phyloP scores from a whole-genome alignment of 2,329 filamentous ascomycete species.

The Arthrobotrys entomopaga region DNA sequence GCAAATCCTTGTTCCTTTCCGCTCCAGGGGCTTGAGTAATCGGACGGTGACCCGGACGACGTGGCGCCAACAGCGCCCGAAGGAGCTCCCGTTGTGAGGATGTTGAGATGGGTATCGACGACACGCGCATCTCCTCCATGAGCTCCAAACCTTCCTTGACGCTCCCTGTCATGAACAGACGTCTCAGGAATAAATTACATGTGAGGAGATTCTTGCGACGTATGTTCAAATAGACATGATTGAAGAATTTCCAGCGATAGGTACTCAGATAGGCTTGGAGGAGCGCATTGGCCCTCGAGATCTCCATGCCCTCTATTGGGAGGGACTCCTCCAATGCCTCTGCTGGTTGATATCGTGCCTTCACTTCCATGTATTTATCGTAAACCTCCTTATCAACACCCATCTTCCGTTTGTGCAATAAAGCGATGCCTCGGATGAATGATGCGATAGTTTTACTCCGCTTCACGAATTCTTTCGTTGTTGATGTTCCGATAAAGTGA shows the following conservation, averaged over 20 bases:
- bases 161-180: constrained; percentile 44
- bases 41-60: constrained; percentile 51
- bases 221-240: constrained; percentile 52
- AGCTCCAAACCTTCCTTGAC: constrained; percentile 52
- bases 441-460: constrained; percentile 32
- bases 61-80: constrained; percentile 54
- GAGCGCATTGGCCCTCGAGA: constrained; percentile 52
- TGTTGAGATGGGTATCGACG: constrained; percentile 51
- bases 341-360: constrained; percentile 37
- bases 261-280: constrained; percentile 50
- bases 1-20: constrained; percentile 45
- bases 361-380: constrained; percentile 39
- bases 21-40: constrained; percentile 36
- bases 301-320: constrained; percentile 34
- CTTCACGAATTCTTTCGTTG: constrained; percentile 40
- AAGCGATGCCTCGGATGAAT: constrained; percentile 42
- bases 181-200: constrained; percentile 46
- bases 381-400: constrained; percentile 29
- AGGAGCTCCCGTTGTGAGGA: constrained; percentile 55
- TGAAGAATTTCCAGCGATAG: constrained; percentile 51
- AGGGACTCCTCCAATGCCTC: constrained; percentile 49
- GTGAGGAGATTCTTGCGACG: constrained; percentile 37
- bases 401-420: constrained; percentile 35
- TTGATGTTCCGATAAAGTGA: constrained; percentile 24
- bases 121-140: constrained; percentile 55